Conservation (phyloP, 2,329 filamentous ascomycete species). For the Alternaria conjuncta region DNA sequence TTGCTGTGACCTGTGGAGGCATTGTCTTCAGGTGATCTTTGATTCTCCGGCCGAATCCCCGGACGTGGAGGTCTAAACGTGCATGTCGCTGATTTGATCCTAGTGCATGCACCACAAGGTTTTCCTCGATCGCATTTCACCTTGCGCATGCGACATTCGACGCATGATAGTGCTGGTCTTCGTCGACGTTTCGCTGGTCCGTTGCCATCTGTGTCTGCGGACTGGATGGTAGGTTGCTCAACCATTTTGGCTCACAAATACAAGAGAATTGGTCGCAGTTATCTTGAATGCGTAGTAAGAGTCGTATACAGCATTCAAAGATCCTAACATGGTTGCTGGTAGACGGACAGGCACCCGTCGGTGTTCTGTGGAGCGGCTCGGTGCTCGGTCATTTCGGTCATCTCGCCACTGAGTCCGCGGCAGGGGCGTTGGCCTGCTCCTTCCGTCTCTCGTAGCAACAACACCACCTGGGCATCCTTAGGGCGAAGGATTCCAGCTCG, state of each 20-base stretch:
- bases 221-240: constrained; percentile 10
- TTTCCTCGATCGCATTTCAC: constrained; percentile 34
- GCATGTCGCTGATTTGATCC: constrained; percentile 30
- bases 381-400: neutral
- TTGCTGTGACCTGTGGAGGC: neutral
- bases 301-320: neutral
- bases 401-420: neutral
- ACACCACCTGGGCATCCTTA: neutral
- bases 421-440: neutral
- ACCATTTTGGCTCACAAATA: constrained; percentile 2
- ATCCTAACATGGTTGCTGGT: neutral
- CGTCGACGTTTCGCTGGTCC: constrained; percentile 30
- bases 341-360: neutral
- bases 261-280: neutral
- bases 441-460: neutral
- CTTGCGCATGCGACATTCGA: constrained; percentile 39
- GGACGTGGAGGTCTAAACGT: constrained; percentile 26
- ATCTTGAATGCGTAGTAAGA: neutral
- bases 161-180: constrained; percentile 37
- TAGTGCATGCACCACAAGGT: constrained; percentile 21
- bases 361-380: neutral
- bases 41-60: neutral
- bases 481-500: neutral
- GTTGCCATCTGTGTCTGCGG: constrained; percentile 21
- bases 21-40: neutral